Evolutionary conservation across 169 alveolate species (phyloP).

Genomic region (Cyclospora cayetanensis): DNA sequence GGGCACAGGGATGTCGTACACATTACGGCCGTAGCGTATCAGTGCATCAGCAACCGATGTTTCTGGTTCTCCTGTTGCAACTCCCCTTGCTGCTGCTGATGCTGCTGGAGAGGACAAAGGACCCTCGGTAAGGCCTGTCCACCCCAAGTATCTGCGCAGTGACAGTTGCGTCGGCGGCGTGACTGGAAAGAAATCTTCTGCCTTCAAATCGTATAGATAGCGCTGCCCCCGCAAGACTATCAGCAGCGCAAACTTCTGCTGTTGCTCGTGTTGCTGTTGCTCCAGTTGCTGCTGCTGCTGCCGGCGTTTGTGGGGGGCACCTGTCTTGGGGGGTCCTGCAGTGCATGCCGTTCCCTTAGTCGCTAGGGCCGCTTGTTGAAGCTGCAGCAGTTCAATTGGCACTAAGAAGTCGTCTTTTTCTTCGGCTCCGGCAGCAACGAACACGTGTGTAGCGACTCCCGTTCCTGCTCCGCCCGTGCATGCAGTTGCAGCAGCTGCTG

Average conservation of each 20-base stretch:
- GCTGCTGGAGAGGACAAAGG: neutral
- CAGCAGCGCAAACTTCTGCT: neutral
- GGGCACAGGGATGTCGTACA: conserved; percentile 87
- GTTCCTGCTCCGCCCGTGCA: conserved; percentile 2
- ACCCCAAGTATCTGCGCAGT: conserved; percentile 10
- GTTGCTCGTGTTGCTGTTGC: neutral
- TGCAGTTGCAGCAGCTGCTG: conserved; percentile 41
- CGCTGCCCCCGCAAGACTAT: conserved; percentile 22
- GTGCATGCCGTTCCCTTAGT: neutral
- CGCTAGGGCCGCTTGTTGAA: neutral
- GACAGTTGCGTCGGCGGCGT: conserved; percentile 16
- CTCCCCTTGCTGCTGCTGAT: conserved; percentile 33
- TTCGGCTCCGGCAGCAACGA: conserved; percentile 10
- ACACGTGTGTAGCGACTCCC: conserved; percentile 34
- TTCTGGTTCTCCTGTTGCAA: neutral
- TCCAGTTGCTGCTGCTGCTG: neutral
- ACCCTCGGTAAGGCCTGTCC: conserved; percentile 53
- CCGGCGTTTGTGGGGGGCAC: neutral
- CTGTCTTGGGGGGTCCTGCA: neutral
- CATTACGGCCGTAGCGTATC: conserved; percentile 54
- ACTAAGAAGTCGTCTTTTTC: neutral
- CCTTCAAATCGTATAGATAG: neutral
- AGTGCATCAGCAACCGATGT: conserved; percentile 9
- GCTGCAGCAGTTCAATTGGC: conserved; percentile 36
- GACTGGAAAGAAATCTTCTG: conserved; percentile 5